Evolutionary conservation across 2,329 filamentous ascomycete species (phyloP).

Genomic region (Aspergillus sp.): DNA sequence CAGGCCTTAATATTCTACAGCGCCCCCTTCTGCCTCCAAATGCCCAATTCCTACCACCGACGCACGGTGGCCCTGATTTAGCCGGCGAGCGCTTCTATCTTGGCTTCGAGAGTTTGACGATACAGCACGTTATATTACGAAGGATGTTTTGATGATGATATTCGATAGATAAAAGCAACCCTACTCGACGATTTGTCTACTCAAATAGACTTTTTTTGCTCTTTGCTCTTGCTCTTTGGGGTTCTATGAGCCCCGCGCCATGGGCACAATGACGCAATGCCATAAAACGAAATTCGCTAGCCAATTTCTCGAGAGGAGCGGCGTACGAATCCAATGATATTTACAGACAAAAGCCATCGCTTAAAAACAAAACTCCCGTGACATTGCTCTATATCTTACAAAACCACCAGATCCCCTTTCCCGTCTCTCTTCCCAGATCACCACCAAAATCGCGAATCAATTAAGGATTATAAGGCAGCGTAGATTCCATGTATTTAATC

Average conservation of each 20-base stretch:
- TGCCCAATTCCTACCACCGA: neutral
- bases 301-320: neutral
- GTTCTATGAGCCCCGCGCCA: neutral
- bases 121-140: constrained; percentile 18
- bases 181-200: neutral
- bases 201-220: neutral
- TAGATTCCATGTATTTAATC: constrained; percentile 29
- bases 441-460: neutral
- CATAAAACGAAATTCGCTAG: neutral
- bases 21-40: neutral
- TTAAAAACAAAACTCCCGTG: neutral
- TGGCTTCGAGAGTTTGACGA: constrained; percentile 3
- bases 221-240: neutral
- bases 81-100: neutral
- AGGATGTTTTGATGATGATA: constrained; percentile 18
- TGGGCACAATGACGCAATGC: neutral
- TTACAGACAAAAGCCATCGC: neutral
- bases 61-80: neutral
- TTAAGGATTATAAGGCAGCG: neutral
- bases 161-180: constrained; percentile 21
- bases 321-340: neutral
- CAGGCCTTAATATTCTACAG: neutral
- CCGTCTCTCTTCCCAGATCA: neutral
- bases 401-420: neutral
- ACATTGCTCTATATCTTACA: constrained; percentile 1